Conservation (phyloP, 805 yeast species). For the Tetrapisispora phaffii region DNA sequence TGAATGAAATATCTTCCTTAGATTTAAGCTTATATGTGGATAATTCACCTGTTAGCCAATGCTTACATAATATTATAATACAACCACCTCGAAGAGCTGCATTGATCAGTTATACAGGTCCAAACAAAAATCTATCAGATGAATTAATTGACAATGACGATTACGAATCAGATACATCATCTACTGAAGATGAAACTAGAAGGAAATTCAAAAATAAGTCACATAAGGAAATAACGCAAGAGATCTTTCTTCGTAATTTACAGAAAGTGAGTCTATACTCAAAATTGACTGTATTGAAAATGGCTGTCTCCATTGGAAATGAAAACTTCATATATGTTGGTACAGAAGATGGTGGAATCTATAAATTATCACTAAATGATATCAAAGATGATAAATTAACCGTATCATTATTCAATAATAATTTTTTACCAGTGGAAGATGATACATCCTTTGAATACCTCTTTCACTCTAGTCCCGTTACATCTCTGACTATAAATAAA, state of each 20-base stretch:
- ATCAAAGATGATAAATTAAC: constrained; percentile 3
- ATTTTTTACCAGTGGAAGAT: constrained; percentile 12
- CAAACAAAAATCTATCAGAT: neutral
- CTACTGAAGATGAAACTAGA: neutral
- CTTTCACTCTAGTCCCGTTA: constrained; percentile 19
- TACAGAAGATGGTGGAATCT: constrained; percentile 23
- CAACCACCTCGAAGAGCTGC: constrained; percentile 13
- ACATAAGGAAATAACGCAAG: neutral
- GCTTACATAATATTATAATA: constrained; percentile 4
- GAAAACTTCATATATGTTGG: constrained; percentile 17
- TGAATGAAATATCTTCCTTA: constrained; percentile 14
- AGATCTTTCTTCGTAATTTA: constrained; percentile 7
- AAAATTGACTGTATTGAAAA: constrained; percentile 11
- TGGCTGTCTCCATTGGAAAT: constrained; percentile 15
- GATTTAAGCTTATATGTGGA: constrained; percentile 14
- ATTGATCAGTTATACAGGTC: constrained; percentile 3
- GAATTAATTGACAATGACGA: constrained; percentile 3
- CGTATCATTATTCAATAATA: constrained; percentile 12
- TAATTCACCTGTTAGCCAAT: constrained; percentile 2
- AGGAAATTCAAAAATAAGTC: neutral
- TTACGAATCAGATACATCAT: constrained; percentile 2
- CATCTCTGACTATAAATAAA: constrained; percentile 9
- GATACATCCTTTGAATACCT: neutral
- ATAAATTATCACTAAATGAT: constrained; percentile 11
- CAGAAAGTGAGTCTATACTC: constrained; percentile 10